Conservation (phyloP, 2,329 filamentous ascomycete species). For the Plectosphaerella sp. region DNA sequence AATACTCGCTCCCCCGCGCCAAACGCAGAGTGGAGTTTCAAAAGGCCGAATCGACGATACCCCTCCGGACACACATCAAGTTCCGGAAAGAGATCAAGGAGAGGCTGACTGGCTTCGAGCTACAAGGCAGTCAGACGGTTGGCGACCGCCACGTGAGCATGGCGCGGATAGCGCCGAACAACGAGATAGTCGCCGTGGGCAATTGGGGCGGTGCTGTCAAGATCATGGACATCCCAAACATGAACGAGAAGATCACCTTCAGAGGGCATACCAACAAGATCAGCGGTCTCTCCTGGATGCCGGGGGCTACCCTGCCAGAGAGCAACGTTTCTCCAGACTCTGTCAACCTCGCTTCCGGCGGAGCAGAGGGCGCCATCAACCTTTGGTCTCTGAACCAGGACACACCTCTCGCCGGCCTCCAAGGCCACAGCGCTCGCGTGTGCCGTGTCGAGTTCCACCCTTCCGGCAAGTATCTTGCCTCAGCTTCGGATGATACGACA, state of each 20-base stretch:
- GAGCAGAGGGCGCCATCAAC: slow-evolving; percentile 81
- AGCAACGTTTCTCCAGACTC: slow-evolving; percentile 66
- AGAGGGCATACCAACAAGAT: slow-evolving; percentile 86
- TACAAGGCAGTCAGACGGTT: slow-evolving; percentile 90
- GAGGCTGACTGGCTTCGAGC: slow-evolving; percentile 73
- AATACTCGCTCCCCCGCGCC: slow-evolving; percentile 78
- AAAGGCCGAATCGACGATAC: slow-evolving; percentile 75
- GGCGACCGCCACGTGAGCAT: slow-evolving; percentile 90
- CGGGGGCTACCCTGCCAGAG: slow-evolving; percentile 69
- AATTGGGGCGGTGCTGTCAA: slow-evolving; percentile 92
- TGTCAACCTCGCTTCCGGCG: slow-evolving; percentile 86
- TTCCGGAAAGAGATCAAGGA: slow-evolving; percentile 89
- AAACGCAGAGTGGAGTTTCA: slow-evolving; percentile 73
- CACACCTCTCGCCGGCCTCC: slow-evolving; percentile 75
- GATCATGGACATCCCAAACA: slow-evolving; percentile 74
- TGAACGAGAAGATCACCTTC: slow-evolving; percentile 71
- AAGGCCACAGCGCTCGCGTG: slow-evolving; percentile 81
- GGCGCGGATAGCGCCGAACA: slow-evolving; percentile 83
- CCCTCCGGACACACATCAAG: slow-evolving; percentile 84
- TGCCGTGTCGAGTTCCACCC: slow-evolving; percentile 94
- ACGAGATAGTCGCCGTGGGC: slow-evolving; percentile 78
- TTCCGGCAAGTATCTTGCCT: slow-evolving; percentile 82
- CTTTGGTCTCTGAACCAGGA: slow-evolving; percentile 88
- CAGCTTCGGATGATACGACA: slow-evolving; percentile 91
- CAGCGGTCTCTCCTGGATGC: slow-evolving; percentile 87